phyloP scores from a whole-genome alignment of 768 basidiomycete genomes.

The Lactifluus volemus region DNA sequence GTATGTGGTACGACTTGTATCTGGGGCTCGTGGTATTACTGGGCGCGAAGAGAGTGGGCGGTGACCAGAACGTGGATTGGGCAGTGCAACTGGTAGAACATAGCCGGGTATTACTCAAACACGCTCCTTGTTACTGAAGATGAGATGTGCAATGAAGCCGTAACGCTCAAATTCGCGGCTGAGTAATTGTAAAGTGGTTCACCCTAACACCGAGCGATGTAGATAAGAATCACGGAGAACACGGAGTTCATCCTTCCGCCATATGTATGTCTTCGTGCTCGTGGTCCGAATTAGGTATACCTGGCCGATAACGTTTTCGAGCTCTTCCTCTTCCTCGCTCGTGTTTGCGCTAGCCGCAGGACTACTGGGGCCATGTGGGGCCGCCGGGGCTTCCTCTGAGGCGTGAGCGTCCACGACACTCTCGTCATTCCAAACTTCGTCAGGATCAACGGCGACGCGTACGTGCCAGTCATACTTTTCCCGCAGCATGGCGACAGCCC shows the following conservation, averaged over 20 bases:
- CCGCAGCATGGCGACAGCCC: constrained; percentile 66
- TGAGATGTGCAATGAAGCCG: background rate
- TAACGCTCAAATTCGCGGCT: background rate
- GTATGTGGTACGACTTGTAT: constrained; percentile 69
- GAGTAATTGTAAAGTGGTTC: background rate
- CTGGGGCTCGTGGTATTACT: constrained; percentile 46
- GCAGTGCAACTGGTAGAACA: constrained; percentile 29
- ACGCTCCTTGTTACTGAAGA: constrained; percentile 41
- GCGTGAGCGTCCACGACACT: constrained; percentile 48
- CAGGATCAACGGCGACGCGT: constrained; percentile 69
- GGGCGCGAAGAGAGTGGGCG: constrained; percentile 27
- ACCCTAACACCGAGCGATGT: background rate
- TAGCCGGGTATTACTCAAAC: constrained; percentile 34
- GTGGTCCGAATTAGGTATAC: constrained; percentile 14
- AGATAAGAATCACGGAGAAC: background rate
- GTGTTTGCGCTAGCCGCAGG: constrained; percentile 10
- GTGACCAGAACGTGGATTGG: constrained; percentile 29
- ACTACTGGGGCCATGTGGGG: constrained; percentile 62
- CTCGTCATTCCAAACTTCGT: constrained; percentile 49
- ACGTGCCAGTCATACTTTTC: constrained; percentile 81
- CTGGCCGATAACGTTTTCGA: constrained; percentile 20
- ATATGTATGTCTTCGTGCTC: constrained; percentile 17
- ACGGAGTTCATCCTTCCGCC: constrained; percentile 6
- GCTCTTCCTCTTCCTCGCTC: constrained; percentile 20
- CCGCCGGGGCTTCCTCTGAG: constrained; percentile 52